phyloP scores from a whole-genome alignment of 2,329 filamentous ascomycete species.

The Phialophora tarda region DNA sequence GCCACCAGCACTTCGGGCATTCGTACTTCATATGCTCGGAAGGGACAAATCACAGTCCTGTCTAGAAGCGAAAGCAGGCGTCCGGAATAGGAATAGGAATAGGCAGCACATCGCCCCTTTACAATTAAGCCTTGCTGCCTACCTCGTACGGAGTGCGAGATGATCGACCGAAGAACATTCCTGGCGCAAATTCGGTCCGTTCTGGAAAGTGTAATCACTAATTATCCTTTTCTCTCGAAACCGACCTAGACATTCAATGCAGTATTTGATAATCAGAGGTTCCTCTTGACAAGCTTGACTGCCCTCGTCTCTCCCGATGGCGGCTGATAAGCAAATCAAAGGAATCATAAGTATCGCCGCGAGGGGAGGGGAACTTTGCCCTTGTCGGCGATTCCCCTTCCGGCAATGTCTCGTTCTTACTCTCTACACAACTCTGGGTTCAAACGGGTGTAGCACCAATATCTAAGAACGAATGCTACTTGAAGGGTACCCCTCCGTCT shows the following conservation, averaged over 20 bases:
- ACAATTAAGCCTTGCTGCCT: too few species aligned
- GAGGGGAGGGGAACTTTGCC: background rate
- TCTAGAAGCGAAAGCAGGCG: too few species aligned
- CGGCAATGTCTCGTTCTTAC: background rate
- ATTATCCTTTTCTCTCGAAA: background rate
- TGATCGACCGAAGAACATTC: too few species aligned
- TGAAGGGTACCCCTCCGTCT: background rate
- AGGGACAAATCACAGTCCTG: too few species aligned
- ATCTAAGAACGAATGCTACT: background rate
- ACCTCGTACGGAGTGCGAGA: too few species aligned
- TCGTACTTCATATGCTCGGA: too few species aligned
- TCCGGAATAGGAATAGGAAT: too few species aligned
- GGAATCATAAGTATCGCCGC: too few species aligned
- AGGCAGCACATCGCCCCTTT: too few species aligned
- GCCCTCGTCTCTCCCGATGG: background rate
- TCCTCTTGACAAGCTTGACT: background rate
- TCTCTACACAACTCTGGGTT: background rate
- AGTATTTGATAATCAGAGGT: background rate
- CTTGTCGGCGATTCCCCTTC: background rate
- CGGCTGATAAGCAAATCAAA: too few species aligned
- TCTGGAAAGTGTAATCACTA: background rate
- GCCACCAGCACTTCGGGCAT: too few species aligned
- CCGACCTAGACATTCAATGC: background rate
- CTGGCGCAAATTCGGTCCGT: background rate
- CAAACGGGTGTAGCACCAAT: background rate